Evolutionary conservation across 148 eudicot genomes (phyloP).

Genomic region (Linanthus parryae): DNA sequence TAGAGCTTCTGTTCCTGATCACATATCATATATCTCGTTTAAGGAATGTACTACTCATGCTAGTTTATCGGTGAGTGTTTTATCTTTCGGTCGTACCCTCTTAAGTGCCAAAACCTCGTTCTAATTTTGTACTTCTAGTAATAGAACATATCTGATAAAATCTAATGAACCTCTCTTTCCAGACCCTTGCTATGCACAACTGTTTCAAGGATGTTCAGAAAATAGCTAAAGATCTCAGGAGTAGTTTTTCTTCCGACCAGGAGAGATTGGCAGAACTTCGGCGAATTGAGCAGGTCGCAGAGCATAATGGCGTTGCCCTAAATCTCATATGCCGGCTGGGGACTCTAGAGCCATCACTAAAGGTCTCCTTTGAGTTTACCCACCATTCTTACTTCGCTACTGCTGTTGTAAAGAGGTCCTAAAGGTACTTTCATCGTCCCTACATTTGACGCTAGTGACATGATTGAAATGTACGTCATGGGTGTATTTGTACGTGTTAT

Average conservation of each 20-base stretch:
- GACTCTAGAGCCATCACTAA: constrained; percentile 60
- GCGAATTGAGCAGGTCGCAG: constrained; percentile 81
- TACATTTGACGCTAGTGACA: too few relatives aligned
- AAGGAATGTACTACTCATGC: constrained; percentile 61
- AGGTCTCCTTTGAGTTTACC: constrained; percentile 67
- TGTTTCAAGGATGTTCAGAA: constrained; percentile 88
- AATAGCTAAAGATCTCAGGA: constrained; percentile 72
- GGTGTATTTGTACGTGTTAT: too few relatives aligned
- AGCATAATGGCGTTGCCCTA: constrained; percentile 73
- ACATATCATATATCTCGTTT: constrained; percentile 59
- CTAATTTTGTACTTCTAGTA: not conserved
- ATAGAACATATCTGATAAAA: not conserved
- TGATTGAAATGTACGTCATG: too few relatives aligned
- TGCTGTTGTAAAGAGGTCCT: constrained; percentile 81
- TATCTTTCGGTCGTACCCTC: not conserved
- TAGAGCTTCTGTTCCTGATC: constrained; percentile 85
- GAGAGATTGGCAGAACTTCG: constrained; percentile 68
- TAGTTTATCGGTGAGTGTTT: constrained; percentile 55
- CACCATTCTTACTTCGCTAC: constrained; percentile 87
- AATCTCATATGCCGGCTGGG: constrained; percentile 68
- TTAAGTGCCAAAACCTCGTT: too few relatives aligned
- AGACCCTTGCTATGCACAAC: constrained; percentile 60
- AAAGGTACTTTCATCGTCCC: constrained; percentile 18
- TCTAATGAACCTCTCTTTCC: constrained; percentile 2
- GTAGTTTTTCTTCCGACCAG: constrained; percentile 51